phyloP scores from a whole-genome alignment of 345 rosid genomes.

The Eucalyptus victrix region DNA sequence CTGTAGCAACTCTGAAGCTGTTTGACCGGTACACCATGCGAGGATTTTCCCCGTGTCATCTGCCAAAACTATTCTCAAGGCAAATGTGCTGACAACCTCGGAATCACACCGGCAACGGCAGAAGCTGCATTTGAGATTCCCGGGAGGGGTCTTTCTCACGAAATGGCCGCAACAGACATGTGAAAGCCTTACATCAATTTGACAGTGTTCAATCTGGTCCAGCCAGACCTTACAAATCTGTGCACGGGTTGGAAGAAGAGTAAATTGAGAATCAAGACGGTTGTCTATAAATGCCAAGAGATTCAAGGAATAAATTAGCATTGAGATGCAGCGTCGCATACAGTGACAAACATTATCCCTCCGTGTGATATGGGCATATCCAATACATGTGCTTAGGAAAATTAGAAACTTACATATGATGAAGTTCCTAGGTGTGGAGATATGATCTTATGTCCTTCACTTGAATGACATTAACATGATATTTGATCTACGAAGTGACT shows the following conservation, averaged over 20 bases:
- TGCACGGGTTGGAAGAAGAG: background rate
- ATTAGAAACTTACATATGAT: background rate
- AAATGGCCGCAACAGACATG: slow-evolving; percentile 65
- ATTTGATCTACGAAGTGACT: background rate
- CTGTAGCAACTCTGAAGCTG: slow-evolving; percentile 81
- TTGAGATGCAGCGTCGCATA: background rate
- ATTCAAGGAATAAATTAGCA: background rate
- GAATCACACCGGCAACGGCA: slow-evolving; percentile 28
- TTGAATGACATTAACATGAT: background rate
- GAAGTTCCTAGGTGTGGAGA: background rate
- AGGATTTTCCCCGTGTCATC: slow-evolving; percentile 44
- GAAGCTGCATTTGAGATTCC: slow-evolving; percentile 48
- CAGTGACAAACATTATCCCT: background rate
- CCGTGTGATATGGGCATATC: background rate
- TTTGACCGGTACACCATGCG: slow-evolving; percentile 79
- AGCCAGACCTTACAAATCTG: slow-evolving; percentile 77
- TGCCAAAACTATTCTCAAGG: slow-evolving; percentile 57
- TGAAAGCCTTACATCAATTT: slow-evolving; percentile 39
- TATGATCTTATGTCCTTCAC: background rate
- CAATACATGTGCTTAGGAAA: background rate
- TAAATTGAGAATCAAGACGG: background rate
- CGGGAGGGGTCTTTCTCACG: slow-evolving; percentile 24
- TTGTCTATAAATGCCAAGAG: background rate
- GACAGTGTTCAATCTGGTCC: slow-evolving; percentile 56
- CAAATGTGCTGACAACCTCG: slow-evolving; percentile 51